Base-by-base conservation (phyloP, 164 flowering plant species). In the Magnolia sinica region DNA sequence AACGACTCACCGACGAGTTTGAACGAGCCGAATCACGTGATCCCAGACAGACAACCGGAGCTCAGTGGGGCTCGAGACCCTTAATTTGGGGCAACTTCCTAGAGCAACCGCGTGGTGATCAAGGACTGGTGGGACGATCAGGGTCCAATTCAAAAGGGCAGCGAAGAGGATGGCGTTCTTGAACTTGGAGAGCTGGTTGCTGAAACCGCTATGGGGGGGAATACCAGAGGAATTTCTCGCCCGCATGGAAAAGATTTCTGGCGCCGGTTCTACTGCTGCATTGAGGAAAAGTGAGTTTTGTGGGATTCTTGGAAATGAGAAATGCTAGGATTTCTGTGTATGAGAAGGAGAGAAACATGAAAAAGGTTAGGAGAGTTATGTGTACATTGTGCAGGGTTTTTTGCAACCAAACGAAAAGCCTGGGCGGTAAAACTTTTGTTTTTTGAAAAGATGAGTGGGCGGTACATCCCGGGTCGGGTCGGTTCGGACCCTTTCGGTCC, bases 171-270 rank as follows among this genome's bases (percentile, higher is more conserved):
- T 49, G 7, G 94, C 97, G 74, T 92, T 91, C 78, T 86, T 92
- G 82, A 96, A 86, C 84, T 96, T 97, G 7, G 96, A 84, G 0
- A 94, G 85, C 87, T 96, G 98, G 82, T 96, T 96, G 87, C 92
- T 92, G 87, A 96, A 96, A 18, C 99, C 98, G 70, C 99, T 96
- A 83, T 96, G 97, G 0, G 98, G 98, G 98, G 1, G 99, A 91
- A 76, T 87, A 96, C 86, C 85, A 91, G 7, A 94, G 79, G 79
- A 90, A 92, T 65, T 74, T 89, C 65, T 89, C 85, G 9, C 82
- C 86, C 29, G 27, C 2, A 9, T 68, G 63, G 13, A 78, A 7
- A 22, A 58, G 64, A 19, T 18, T 23, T 45, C 61, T 65, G 74
- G 68, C 50, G 50, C 24, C 24, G 24, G 1, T 23, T 13, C 31